A percentile compares a stretch with the other conserved stretches of the same genome.
These are phyloP conservation scores for Pseudogymnoascus sp. DNA, from an alignment of 2,329 filamentous ascomycete genomes.

Conservation along the genomic window DNA sequence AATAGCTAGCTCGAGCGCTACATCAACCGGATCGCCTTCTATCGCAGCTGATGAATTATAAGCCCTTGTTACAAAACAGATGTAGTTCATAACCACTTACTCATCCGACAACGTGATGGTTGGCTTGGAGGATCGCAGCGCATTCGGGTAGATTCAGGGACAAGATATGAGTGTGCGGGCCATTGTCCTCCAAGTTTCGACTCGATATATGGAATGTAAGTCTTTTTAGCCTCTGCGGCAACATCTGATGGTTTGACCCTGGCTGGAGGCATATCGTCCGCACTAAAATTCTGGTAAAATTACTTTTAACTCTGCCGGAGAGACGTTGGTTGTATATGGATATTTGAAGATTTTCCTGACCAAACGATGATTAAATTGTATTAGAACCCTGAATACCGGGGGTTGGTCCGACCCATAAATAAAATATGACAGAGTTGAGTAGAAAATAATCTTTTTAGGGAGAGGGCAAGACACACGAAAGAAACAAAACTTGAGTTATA, in stretches of 20 bases:
- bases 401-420: constrained; percentile 3
- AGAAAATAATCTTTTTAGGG: neutral
- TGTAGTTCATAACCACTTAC: neutral
- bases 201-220: constrained; percentile 58
- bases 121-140: constrained; percentile 13
- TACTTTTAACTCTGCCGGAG: neutral
- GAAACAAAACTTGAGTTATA: neutral
- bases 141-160: constrained; percentile 12
- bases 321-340: neutral
- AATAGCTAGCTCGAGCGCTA: constrained; percentile 49
- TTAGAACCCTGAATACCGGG: neutral
- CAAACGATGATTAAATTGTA: neutral
- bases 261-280: constrained; percentile 43
- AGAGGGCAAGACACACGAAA: neutral
- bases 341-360: neutral
- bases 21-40: constrained; percentile 50
- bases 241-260: constrained; percentile 61
- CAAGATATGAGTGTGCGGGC: constrained; percentile 50
- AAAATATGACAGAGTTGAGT: neutral
- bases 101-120: constrained; percentile 14
- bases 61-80: neutral
- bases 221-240: constrained; percentile 63
- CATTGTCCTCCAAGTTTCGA: constrained; percentile 46
- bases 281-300: neutral
- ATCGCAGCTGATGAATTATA: constrained; percentile 34